Percentiles rank a stretch among this genome's conserved stretches.
phyloP scores from a whole-genome alignment of 495 filamentous ascomycete genomes.

The Diplogelasinospora grovesii region DNA sequence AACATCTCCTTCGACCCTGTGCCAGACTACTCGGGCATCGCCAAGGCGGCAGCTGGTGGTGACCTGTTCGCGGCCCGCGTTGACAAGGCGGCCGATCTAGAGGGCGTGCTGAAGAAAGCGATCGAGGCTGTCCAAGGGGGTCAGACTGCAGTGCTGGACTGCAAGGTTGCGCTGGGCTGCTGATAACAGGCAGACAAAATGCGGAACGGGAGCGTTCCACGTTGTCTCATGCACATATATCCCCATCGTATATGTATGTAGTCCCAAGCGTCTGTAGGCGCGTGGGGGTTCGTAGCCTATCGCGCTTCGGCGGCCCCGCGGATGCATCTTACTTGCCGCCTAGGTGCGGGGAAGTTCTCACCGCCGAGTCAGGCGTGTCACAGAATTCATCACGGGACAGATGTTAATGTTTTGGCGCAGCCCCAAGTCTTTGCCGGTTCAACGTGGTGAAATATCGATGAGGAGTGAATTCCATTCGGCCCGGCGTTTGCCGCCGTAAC shows the following conservation, averaged over 20 bases:
- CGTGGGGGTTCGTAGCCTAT: too few species aligned
- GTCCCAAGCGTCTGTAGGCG: background rate
- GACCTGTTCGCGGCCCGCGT: conserved; percentile 58
- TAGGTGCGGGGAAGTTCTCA: background rate
- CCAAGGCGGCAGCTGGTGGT: conserved; percentile 79
- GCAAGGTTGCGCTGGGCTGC: conserved; percentile 38
- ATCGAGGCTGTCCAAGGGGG: conserved; percentile 62
- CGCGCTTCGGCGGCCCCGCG: background rate
- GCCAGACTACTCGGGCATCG: conserved; percentile 88
- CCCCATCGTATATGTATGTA: background rate
- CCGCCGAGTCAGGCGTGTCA: background rate
- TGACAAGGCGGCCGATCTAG: conserved; percentile 53
- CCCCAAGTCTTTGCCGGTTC: too few species aligned
- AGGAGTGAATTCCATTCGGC: too few species aligned
- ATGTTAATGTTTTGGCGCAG: background rate
- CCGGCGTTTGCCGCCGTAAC: too few species aligned
- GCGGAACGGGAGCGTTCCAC: background rate
- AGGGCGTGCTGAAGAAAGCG: conserved; percentile 56
- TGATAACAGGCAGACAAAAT: conserved; percentile 9
- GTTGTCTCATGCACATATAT: background rate
- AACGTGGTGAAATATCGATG: too few species aligned
- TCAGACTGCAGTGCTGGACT: conserved; percentile 59
- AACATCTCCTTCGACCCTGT: conserved; percentile 83
- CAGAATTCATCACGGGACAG: background rate
- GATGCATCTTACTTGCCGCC: background rate